Evolutionary conservation across 306 rosid species (phyloP).

Genomic region (Trifolium repens): DNA sequence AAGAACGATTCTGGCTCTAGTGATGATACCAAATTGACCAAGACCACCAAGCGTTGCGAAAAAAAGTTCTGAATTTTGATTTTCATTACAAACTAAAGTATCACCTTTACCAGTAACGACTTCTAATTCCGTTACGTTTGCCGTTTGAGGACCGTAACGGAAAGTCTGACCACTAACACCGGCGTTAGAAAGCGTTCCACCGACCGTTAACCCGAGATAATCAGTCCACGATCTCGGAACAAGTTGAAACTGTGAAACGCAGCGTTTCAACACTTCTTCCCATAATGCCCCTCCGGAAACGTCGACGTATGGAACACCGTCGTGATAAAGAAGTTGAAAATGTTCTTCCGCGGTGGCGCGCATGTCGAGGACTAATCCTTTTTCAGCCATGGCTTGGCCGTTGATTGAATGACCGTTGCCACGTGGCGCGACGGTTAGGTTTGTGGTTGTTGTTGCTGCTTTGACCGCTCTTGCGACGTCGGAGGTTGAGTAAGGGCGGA

Average conservation of each 20-base stretch:
- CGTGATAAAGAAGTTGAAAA: slow-evolving; percentile 35
- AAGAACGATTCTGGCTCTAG: slow-evolving; percentile 73
- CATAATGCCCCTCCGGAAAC: slow-evolving; percentile 98
- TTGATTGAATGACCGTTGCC: slow-evolving; percentile 98
- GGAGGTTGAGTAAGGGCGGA: slow-evolving; percentile 50
- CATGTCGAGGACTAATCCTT: slow-evolving; percentile 87
- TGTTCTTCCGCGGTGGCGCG: slow-evolving; percentile 56
- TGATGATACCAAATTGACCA: slow-evolving; percentile 92
- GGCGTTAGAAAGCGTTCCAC: slow-evolving; percentile 93
- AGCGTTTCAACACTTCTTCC: slow-evolving; percentile 81
- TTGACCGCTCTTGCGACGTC: slow-evolving; percentile 60
- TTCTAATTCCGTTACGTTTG: slow-evolving; percentile 84
- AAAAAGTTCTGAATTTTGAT: slow-evolving; percentile 75
- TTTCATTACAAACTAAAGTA: slow-evolving; percentile 62
- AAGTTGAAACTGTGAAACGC: slow-evolving; percentile 53
- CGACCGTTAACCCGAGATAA: slow-evolving; percentile 84
- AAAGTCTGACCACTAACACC: slow-evolving; percentile 96
- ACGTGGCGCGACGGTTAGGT: slow-evolving; percentile 83
- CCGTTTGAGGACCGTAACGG: slow-evolving; percentile 90
- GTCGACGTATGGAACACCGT: slow-evolving; percentile 58
- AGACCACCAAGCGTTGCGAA: slow-evolving; percentile 79
- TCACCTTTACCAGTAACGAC: slow-evolving; percentile 92
- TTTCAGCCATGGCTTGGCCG: slow-evolving; percentile 95
- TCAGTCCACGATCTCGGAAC: slow-evolving; percentile 98
- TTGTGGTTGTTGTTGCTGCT: slow-evolving; percentile 50